phyloP scores from a whole-genome alignment of 2,329 filamentous ascomycete species.

The Waltergamsia citrina region DNA sequence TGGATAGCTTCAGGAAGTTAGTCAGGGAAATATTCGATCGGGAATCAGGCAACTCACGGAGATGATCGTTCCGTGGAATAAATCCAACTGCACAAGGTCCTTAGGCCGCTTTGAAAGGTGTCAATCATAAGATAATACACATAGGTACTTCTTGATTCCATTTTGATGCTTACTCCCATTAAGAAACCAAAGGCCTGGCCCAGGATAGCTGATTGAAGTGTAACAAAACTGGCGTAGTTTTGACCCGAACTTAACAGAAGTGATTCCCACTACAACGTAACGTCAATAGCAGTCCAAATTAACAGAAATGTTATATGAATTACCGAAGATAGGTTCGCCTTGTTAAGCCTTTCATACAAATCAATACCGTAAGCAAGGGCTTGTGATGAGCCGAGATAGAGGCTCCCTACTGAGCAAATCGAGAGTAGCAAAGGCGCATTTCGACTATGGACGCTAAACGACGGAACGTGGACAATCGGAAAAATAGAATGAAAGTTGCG shows the following conservation, averaged over 20 bases:
- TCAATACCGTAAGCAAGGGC: slow-evolving; percentile 13
- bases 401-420: slow-evolving; percentile 24
- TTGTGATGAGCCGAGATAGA: slow-evolving; percentile 20
- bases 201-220: not conserved
- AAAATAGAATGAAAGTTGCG: slow-evolving; percentile 11
- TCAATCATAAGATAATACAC: not conserved
- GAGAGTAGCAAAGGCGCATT: slow-evolving; percentile 21
- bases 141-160: not conserved
- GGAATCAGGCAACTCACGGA: not conserved
- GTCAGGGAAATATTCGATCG: not conserved
- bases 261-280: slow-evolving; percentile 3
- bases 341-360: slow-evolving; percentile 8
- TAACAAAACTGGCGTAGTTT: not conserved
- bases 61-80: slow-evolving; percentile 3
- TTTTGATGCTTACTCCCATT: slow-evolving; percentile 1
- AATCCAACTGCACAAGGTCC: slow-evolving; percentile 2
- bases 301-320: not conserved
- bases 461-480: slow-evolving; percentile 9
- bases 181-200: slow-evolving; percentile 3
- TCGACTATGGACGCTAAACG: slow-evolving; percentile 11
- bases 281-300: not conserved
- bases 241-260: not conserved
- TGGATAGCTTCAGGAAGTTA: slow-evolving; percentile 4
- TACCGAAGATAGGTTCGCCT: slow-evolving; percentile 8
- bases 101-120: not conserved